These are phyloP conservation scores for Capronia coronata DNA, from an alignment of 2,329 filamentous ascomycete species.

Conservation along the genomic window DNA sequence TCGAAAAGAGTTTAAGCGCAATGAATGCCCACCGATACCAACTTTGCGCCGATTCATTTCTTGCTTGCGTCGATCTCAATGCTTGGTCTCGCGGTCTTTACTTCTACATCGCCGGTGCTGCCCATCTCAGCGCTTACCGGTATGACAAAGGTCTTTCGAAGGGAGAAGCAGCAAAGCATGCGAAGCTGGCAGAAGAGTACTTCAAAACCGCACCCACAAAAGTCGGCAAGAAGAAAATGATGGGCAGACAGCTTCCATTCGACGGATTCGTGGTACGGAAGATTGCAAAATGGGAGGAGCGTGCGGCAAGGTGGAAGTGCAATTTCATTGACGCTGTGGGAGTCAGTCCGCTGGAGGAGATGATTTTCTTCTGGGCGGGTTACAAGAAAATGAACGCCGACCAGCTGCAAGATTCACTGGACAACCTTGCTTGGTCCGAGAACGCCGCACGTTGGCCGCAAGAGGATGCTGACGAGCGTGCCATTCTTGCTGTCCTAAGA, in stretches of 20 bases:
- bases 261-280: constrained; percentile 81
- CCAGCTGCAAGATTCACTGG: constrained; percentile 59
- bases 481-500: constrained; percentile 60
- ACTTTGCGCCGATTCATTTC: constrained; percentile 65
- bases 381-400: constrained; percentile 66
- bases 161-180: constrained; percentile 50
- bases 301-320: constrained; percentile 60
- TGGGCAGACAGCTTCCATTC: constrained; percentile 83
- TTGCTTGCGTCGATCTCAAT: constrained; percentile 66
- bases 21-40: constrained; percentile 76
- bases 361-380: constrained; percentile 92
- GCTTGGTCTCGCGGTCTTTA: constrained; percentile 88
- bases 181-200: constrained; percentile 60
- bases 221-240: constrained; percentile 79
- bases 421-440: constrained; percentile 60
- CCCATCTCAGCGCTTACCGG: constrained; percentile 76
- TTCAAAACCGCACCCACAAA: constrained; percentile 65
- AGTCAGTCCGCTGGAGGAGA: constrained; percentile 74
- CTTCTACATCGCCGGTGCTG: constrained; percentile 75
- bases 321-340: constrained; percentile 75
- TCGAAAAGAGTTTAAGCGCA: constrained; percentile 71
- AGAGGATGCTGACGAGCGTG: constrained; percentile 54
- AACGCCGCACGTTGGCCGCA: constrained; percentile 43
- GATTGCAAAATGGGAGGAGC: constrained; percentile 77
- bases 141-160: constrained; percentile 36